Base-by-base conservation (phyloP, 768 basidiomycete species). In the Mycena pura region DNA sequence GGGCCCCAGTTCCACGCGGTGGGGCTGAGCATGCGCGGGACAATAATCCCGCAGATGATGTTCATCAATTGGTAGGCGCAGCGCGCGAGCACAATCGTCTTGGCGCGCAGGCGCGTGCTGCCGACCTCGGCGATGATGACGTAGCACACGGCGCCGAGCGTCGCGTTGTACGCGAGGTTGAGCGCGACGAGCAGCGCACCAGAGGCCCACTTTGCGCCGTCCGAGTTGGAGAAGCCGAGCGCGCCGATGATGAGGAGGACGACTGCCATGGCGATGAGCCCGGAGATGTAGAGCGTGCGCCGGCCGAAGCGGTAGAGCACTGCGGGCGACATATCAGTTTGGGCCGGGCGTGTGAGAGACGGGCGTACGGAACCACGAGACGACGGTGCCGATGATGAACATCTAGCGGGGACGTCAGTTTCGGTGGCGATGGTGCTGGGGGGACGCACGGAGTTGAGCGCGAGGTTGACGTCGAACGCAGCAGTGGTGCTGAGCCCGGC, bases 361-460 rank as follows among this genome's bases (percentile, higher is more conserved):
- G 25, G 29, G 63, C 67, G 49, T n/a, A 68, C 67, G 56, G 52
- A 57, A 52, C 69, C 69, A 70, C 5, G 69, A 70, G 32, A 59
- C 62, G 9, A 70, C 50, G 17, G 69, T 70, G 52, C 69, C 69
- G 51, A 70, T 66, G 47, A 70, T 70, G 65, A 70, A 70, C 69
- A 70, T 70, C 40, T 53, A 13, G 17, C 17, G 15, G 3, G 5
- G 19, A 13, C n/a, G 6, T 29, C 8, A 24, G 31, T 27, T 11
- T 22, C 2, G 2, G 17, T 21, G 5, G 17, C 0, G n/a, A 44
- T 24, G 13, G 3, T 6, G 21, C 6, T 24, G 31, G 28, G 27
- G 14, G 28, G 13, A 44, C 52, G 21, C 19, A 54, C 52, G 19
- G 69, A 64, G 60, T 70, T 70, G 21, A 70, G 56, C 2, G 63